Base-by-base conservation (phyloP, 495 filamentous ascomycete species). In the Aeminium ludgeri region DNA sequence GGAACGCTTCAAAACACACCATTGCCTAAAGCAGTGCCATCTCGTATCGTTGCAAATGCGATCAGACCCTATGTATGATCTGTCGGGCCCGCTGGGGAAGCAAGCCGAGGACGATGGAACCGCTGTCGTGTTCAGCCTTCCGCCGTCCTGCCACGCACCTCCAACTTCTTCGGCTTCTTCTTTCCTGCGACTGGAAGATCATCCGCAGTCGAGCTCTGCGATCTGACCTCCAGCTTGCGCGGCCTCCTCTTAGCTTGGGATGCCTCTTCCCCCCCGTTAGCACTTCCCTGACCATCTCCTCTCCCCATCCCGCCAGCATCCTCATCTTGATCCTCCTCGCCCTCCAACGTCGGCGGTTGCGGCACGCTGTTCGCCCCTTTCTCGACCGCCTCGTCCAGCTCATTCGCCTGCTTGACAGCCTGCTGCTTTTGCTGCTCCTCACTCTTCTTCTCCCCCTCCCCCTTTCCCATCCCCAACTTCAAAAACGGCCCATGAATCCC, bases 401-500 rank as follows among this genome's bases (percentile, higher is more conserved):
- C 17, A 5, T 20, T 17, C 1, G 38, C 40, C 19, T 43, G 27
- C 18, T 31, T 29, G 6, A 36, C 12, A 12, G 34, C 44, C 19
- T 42, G 33, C 37, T 49, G 30, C 23, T 35, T 17, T 10, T 44
- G 20, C 35, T 49, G 41, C 41, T 45, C 36, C 2, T 44, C 31
- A 31, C 28, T 40, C 41, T 40, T 41, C 10, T 35, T 38, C 41
- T 41, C 32, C 31, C 13, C 37, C 36, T 40, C 40, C 41, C 36
- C 36, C 36, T 30, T 30, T 17, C 7, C 46, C 2, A 12, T 30
- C 10, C 48, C 40, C 29, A 52, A 25, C 30, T 52, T 52, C 2
- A 52, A 23, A 25, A 47, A 48, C 15, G 49, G 45, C 19, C 49
- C 49, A 30, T 39, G 34, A 13, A 52, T 45, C 4, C 38, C 44